Base-by-base conservation (phyloP, 208 protist genomes). In the Acanthamoeba castellanii region DNA sequence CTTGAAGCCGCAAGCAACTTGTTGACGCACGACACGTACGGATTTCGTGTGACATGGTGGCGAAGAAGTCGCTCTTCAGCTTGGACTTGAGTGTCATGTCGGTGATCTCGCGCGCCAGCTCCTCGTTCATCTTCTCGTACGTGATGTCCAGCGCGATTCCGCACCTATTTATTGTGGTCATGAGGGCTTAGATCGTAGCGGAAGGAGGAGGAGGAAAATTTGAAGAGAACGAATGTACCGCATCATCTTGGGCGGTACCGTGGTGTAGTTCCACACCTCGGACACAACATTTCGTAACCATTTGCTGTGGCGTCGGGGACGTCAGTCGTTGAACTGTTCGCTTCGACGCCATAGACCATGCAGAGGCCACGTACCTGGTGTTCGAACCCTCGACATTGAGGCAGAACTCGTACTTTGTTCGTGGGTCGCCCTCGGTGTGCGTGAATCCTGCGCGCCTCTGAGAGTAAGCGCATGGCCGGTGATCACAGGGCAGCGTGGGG, bases 111-210 rank as follows among this genome's bases (percentile, higher is more conserved):
- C 78, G 78, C 50, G 78, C 78, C 42, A 87, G 50, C 25, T 87
- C 78, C 30, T 87, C 78, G n/a, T 87, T 87, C 78, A 61, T 87
- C 78, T 87, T 87, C 78, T 87, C 78, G 47, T 87, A 87, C 1
- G 78, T 87, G 78, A 87, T 87, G 50, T 87, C 78, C 78, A 87
- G 7, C 20, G 78, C 78, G 27, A 87, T 87, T 6, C 78, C 78
- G 32, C 78, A 87, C 30, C 55, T 61, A 55, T 64, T 27, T 13
- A 16, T 64, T 64, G 57, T 64, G 1, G 27, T 0, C 57, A 64
- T 18, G 37, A 13, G 20, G 9, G 37, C 8, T 37, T 7, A 13
- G 37, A 50, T 18, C 9, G 20, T 25, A 25, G 14, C 9, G 72
- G n/a, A 47, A 27, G 11, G 72, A 37, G 14, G 37, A n/a, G n/a